Base-by-base conservation (phyloP, 805 yeast species). In the Nakazawaea laoshanensis region DNA sequence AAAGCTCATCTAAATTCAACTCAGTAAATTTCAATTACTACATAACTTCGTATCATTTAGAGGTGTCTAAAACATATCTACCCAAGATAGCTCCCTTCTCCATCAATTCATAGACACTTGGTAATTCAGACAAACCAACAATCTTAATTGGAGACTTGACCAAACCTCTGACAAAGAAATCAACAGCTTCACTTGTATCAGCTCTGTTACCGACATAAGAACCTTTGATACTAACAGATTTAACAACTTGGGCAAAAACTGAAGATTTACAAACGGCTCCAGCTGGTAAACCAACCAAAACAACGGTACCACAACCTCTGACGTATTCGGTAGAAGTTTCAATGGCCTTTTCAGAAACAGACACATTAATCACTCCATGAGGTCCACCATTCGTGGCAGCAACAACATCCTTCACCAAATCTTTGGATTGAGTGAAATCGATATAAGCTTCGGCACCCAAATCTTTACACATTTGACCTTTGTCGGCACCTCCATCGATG, bases 191-290 rank as follows among this genome's bases (percentile, higher is more conserved):
- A 42, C 78, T 70, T 44, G 89, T 73, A 61, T 85, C 95, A 44
- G 81, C 80, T 63, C 94, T 78, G 74, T 82, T 82, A 49, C 94
- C 95, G 42, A 84, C 94, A 53, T 81, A 81, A 33, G 94, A 82
- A 47, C 92, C 94, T 56, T 67, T 74, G 53, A 84, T 77, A 50
- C 65, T 64, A 55, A 80, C 65, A 38, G 84, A 73, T 61, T 71
- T 79, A 45, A 80, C 77, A 40, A 84, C 94, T 33, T 81, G 74
- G 43, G 67, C 63, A 65, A 83, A 79, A 35, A 85, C 85, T 37
- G 74, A 70, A 25, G 86, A 74, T 45, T 67, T 65, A 49, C 76
- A 73, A 56, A 72, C 70, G 42, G 92, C 89, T 48, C 77, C 77
- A 18, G 86, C 83, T 48, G 94, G 94, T 49, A 85, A 59, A 50